Conservation (phyloP, 1,284 basidiomycete species). For the Sporisorium scitamineum region DNA sequence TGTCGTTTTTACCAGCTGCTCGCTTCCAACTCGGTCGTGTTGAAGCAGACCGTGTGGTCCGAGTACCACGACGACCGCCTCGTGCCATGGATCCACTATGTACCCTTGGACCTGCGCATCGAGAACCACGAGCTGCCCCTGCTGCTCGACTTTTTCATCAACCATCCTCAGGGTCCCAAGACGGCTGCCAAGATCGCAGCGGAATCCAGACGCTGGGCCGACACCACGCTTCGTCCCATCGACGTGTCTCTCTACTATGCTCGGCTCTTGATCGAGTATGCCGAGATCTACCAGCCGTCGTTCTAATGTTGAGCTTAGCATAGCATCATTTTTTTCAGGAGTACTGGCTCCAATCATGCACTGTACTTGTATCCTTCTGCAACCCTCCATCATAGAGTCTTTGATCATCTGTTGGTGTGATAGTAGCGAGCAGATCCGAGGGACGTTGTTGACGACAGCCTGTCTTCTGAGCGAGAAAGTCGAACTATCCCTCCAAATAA, state of each 20-base stretch:
- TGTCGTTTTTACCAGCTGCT: conserved; percentile 47
- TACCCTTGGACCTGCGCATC: conserved; percentile 29
- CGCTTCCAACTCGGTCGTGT: conserved; percentile 29
- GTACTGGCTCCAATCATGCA: too few species aligned
- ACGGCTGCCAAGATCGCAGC: conserved; percentile 29
- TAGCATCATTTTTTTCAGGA: neutral
- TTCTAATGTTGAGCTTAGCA: neutral
- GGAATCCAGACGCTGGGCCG: conserved; percentile 25
- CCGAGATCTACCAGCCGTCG: conserved; percentile 14
- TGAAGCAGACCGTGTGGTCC: conserved; percentile 48
- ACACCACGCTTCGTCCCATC: conserved; percentile 24
- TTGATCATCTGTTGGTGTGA: too few species aligned
- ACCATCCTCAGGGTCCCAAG: conserved; percentile 21
- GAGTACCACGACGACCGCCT: conserved; percentile 45
- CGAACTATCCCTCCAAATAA: too few species aligned
- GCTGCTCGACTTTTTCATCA: conserved; percentile 40
- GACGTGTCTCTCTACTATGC: conserved; percentile 35
- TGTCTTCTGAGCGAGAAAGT: too few species aligned
- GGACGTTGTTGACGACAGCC: too few species aligned
- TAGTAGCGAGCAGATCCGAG: too few species aligned
- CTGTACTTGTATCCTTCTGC: neutral
- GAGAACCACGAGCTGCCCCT: conserved; percentile 37
- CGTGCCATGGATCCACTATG: conserved; percentile 42
- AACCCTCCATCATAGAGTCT: too few species aligned
- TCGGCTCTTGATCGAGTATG: conserved; percentile 36